phyloP scores from a whole-genome alignment of 106 monocot genomes.

The Alisma plantagoaquatica region DNA sequence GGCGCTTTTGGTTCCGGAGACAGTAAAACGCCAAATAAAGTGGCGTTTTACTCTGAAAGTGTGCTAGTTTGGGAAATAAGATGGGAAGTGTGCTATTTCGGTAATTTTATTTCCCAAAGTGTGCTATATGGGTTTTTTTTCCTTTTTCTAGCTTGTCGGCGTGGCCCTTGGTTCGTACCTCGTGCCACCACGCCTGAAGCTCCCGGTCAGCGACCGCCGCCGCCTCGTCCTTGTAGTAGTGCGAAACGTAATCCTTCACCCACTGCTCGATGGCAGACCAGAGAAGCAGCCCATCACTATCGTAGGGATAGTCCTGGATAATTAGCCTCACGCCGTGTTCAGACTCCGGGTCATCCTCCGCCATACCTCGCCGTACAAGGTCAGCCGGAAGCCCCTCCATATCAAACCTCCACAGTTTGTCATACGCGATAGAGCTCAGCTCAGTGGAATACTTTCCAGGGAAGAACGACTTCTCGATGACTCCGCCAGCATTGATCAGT shows the following conservation, averaged over 20 bases:
- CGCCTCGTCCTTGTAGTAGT: constrained; percentile 32
- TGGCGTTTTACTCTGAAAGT: too few relatives aligned
- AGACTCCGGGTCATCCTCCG: constrained; percentile 53
- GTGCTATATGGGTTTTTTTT: too few relatives aligned
- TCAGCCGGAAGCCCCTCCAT: constrained; percentile 80
- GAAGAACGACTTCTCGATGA: constrained; percentile 85
- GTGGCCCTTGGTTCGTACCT: constrained; percentile 60
- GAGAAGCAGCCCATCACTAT: constrained; percentile 78
- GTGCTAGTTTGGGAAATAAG: too few relatives aligned
- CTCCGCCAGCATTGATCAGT: constrained; percentile 71
- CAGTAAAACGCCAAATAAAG: too few relatives aligned
- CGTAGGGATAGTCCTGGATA: constrained; percentile 93
- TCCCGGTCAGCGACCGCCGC: constrained; percentile 45
- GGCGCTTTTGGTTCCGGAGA: too few relatives aligned
- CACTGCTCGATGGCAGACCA: constrained; percentile 69
- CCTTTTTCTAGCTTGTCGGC: too few relatives aligned
- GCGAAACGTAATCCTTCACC: constrained; percentile 33
- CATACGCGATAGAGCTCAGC: constrained; percentile 71
- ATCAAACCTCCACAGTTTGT: constrained; percentile 59
- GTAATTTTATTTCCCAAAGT: too few relatives aligned
- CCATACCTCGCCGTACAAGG: constrained; percentile 80
- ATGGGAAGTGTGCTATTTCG: too few relatives aligned
- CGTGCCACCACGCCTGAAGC: constrained; percentile 80
- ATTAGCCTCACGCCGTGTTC: constrained; percentile 64
- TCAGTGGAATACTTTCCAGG: constrained; percentile 58